Evolutionary conservation across 192 early-diverging fungal species (phyloP), one percentile per base, ranked within the genome.

Genomic region (Coemansia erecta): DNA sequence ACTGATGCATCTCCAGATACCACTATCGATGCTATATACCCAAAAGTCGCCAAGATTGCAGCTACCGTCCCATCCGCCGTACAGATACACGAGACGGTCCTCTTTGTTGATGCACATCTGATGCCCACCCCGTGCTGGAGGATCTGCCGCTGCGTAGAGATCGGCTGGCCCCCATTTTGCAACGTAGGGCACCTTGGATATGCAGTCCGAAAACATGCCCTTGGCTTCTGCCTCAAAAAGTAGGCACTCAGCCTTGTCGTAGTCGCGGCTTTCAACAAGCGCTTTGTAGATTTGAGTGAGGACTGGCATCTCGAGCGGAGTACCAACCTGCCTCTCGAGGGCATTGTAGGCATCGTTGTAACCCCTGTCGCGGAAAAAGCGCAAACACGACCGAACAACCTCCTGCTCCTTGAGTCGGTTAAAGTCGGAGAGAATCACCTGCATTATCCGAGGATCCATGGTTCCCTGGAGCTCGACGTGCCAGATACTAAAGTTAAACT

Each of bases 401-500:
- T 94, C 86, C 40, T 80, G 87, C 64, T 95, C 90, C 50, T 88
- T 84, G 56, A 85, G 90, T 79, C 88, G 57, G 28, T 47, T 64
- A 40, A 66, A 76, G 23, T 61, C 46, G 21, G 24, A 19, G 7
- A 47, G 48, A 6, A 74, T 58, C 17, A 51, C 35, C 15, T 91
- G 83, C 6, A 96, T 86, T 15, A 92, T 61, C 24, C 82, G 82
- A 21, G 77, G 66, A 40, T 95, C 84, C 33, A 80, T 72, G 10
- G 90, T 83, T 0, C 96, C 96, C 39, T 82, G 84, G 12, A 97
- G 64, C 80, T 96, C 92, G 8, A 97, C 83, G 71, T 89, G 90
- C 96, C 96, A 98, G 18, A 98, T 89, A 55, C 87, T 90, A 75
- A 94, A 97, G 77, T 93, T 95, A 72, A 96, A 97, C 58, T 96